Conservation (phyloP, 1,284 basidiomycete species). For the Sanghuangporus sanghuang region DNA sequence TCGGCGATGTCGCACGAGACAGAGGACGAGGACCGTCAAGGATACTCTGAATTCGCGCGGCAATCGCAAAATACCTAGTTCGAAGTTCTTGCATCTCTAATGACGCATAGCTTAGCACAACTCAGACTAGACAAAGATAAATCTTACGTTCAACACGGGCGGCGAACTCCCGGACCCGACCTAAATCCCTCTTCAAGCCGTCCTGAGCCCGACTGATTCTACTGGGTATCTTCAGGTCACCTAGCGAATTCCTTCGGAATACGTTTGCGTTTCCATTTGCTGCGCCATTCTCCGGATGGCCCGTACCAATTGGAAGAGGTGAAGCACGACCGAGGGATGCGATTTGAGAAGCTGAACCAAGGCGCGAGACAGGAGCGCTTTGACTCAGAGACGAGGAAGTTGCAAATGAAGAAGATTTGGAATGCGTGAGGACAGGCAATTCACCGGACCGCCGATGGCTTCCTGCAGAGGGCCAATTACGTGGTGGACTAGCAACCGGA, state of each 20-base stretch:
- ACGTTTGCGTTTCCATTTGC: not conserved
- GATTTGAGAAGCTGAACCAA: conserved; percentile 40
- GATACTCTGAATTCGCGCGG: conserved; percentile 16
- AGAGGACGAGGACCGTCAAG: conserved; percentile 14
- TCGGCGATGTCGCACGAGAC: conserved; percentile 15
- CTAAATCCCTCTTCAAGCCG: conserved; percentile 71
- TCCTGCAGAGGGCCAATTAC: not conserved
- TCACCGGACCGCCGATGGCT: conserved; percentile 6
- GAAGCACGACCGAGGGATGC: conserved; percentile 61
- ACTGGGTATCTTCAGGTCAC: conserved; percentile 80
- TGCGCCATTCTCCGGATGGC: not conserved
- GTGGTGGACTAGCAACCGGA: conserved; percentile 5
- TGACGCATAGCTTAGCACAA: not conserved
- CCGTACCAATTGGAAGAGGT: conserved; percentile 30
- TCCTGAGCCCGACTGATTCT: conserved; percentile 83
- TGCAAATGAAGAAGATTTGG: conserved; percentile 26
- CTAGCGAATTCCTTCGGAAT: conserved; percentile 48
- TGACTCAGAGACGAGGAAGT: conserved; percentile 29
- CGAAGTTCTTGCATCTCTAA: conserved; percentile 33
- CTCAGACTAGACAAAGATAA: not conserved
- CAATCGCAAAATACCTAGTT: conserved; percentile 43
- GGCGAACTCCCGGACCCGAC: conserved; percentile 84
- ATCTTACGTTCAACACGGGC: conserved; percentile 71
- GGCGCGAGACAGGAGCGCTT: conserved; percentile 21
- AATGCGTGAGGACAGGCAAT: conserved; percentile 9